These are phyloP conservation scores for Dactylellina leptospora DNA, from an alignment of 2,329 filamentous ascomycete species.

Conservation along the genomic window DNA sequence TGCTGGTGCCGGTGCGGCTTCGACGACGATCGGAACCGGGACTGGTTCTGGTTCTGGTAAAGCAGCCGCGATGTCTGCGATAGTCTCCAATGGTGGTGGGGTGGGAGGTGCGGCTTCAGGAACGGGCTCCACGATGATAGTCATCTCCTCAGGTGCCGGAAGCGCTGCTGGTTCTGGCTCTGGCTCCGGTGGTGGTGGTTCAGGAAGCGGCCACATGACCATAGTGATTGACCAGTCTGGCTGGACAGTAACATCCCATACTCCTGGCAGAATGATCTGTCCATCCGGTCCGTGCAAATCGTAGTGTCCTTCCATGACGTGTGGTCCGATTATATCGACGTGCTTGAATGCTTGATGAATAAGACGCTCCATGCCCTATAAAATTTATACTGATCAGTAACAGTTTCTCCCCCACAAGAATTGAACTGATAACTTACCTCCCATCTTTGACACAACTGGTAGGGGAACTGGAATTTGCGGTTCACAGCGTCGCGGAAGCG, in stretches of 20 bases:
- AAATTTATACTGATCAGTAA: slow-evolving; percentile 9
- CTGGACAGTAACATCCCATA: slow-evolving; percentile 83
- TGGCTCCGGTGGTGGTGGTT: slow-evolving; percentile 58
- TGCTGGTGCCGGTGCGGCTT: slow-evolving; percentile 49
- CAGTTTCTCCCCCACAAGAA: background rate
- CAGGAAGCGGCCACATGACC: slow-evolving; percentile 72
- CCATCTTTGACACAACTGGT: slow-evolving; percentile 84
- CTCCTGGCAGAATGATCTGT: slow-evolving; percentile 80
- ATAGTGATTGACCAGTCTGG: slow-evolving; percentile 78
- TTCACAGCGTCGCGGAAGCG: slow-evolving; percentile 91
- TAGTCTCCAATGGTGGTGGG: slow-evolving; percentile 39
- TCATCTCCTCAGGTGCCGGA: slow-evolving; percentile 54
- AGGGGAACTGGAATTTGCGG: slow-evolving; percentile 91
- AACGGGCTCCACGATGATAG: slow-evolving; percentile 46
- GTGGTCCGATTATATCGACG: slow-evolving; percentile 77
- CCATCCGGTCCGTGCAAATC: slow-evolving; percentile 80
- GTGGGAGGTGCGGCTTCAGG: slow-evolving; percentile 43
- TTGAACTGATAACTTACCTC: slow-evolving; percentile 67
- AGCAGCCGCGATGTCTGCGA: slow-evolving; percentile 28
- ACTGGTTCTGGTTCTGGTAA: slow-evolving; percentile 26
- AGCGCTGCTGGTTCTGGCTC: slow-evolving; percentile 48
- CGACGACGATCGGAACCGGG: slow-evolving; percentile 13
- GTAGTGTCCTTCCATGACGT: slow-evolving; percentile 80
- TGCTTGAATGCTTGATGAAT: slow-evolving; percentile 85
- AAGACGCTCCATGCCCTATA: slow-evolving; percentile 82